These are phyloP conservation scores for Russula griseocarnosa DNA, from an alignment of 768 basidiomycete genomes.

Conservation along the genomic window DNA sequence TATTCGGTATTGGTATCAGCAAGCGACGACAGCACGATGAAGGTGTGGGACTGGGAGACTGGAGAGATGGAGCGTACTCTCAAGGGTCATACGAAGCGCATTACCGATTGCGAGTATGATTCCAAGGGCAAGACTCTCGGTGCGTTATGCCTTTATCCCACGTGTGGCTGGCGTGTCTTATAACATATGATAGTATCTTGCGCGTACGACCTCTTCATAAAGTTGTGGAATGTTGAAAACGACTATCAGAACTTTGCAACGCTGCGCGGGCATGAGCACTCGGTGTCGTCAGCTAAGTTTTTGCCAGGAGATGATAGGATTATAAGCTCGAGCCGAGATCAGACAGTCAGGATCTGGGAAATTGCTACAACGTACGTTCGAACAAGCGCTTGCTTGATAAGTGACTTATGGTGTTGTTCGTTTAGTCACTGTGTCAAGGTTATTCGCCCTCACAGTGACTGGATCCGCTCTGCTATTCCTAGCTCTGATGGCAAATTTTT, in stretches of 20 bases:
- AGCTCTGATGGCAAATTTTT: conserved; percentile 44
- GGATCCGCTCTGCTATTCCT: conserved; percentile 44
- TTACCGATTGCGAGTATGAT: conserved; percentile 57
- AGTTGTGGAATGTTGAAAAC: conserved; percentile 53
- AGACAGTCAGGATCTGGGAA: conserved; percentile 54
- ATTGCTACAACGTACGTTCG: conserved; percentile 47
- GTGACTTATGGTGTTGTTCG: background rate
- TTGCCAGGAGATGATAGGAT: conserved; percentile 50
- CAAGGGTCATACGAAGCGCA: conserved; percentile 56
- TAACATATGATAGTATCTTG: conserved; percentile 44
- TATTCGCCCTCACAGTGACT: conserved; percentile 49
- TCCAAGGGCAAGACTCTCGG: conserved; percentile 49
- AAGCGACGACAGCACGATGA: conserved; percentile 52
- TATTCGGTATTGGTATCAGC: conserved; percentile 51
- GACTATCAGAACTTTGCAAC: conserved; percentile 55
- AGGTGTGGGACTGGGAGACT: conserved; percentile 62
- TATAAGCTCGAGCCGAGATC: conserved; percentile 52
- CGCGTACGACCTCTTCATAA: conserved; percentile 54
- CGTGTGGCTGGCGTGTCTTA: background rate
- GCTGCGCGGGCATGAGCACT: conserved; percentile 56
- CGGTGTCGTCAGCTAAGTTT: conserved; percentile 51
- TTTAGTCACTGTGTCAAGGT: conserved; percentile 50
- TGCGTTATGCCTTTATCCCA: conserved; percentile 30
- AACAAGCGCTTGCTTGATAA: background rate
- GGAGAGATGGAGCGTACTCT: conserved; percentile 57